phyloP scores from a whole-genome alignment of 352 stramenopile genomes.

The Pythium oligandrum region DNA sequence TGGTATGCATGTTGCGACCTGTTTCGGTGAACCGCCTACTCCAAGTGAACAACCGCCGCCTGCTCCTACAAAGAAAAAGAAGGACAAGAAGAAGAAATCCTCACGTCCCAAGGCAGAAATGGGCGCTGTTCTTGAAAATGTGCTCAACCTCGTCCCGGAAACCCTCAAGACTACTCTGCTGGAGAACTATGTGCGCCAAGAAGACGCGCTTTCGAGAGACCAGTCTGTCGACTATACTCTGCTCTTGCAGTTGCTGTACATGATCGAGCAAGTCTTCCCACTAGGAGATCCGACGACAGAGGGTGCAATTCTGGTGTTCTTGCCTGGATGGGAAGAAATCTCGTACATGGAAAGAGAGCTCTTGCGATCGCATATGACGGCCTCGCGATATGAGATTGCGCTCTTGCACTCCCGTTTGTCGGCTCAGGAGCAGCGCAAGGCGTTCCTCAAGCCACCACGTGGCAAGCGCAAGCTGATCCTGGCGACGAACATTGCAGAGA shows the following conservation, averaged over 20 bases:
- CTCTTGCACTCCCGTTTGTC: conserved; percentile 74
- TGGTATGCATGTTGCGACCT: conserved; percentile 81
- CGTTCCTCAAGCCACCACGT: conserved; percentile 53
- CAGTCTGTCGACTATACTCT: conserved; percentile 70
- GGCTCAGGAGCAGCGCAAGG: conserved; percentile 58
- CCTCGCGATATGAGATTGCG: conserved; percentile 57
- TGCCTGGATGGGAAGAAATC: conserved; percentile 84
- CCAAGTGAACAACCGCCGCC: conserved; percentile 7
- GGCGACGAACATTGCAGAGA: conserved; percentile 96
- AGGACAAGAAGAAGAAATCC: conserved; percentile 18
- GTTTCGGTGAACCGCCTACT: conserved; percentile 46
- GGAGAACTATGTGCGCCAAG: conserved; percentile 51
- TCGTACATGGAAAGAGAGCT: conserved; percentile 65
- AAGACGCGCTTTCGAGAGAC: conserved; percentile 53
- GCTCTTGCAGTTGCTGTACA: conserved; percentile 53
- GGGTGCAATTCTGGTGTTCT: conserved; percentile 78
- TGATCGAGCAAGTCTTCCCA: conserved; percentile 58
- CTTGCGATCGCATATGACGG: conserved; percentile 42
- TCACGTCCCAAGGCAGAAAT: conserved; percentile 6
- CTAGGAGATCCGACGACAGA: conserved; percentile 34
- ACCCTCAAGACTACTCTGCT: conserved; percentile 35
- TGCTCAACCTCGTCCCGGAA: conserved; percentile 26
- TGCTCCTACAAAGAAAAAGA: conserved; percentile 6
- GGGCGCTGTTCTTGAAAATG: conserved; percentile 31
- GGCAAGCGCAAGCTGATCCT: conserved; percentile 83